These are phyloP conservation scores for Citeromyces hawaiiensis DNA, from an alignment of 1,139 yeast species.

Conservation along the genomic window DNA sequence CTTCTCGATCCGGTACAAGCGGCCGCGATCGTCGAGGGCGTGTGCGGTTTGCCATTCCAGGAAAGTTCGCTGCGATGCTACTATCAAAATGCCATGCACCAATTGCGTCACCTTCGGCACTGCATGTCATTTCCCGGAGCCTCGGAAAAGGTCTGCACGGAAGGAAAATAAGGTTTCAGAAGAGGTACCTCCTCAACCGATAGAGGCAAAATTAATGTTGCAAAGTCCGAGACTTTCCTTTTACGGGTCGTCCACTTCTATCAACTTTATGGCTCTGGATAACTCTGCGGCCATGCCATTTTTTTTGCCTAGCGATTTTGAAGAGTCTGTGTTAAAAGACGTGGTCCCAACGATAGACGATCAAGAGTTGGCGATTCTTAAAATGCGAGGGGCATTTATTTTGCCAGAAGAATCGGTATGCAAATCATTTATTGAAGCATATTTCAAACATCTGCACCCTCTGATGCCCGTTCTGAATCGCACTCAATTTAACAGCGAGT, in stretches of 20 bases:
- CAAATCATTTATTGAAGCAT: constrained; percentile 47
- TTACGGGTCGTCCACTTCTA: constrained; percentile 1
- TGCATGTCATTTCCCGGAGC: constrained; percentile 36
- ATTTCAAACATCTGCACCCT: constrained; percentile 58
- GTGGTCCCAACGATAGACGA: constrained; percentile 28
- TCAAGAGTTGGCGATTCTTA: constrained; percentile 55
- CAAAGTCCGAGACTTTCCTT: background rate
- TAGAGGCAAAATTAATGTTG: constrained; percentile 2
- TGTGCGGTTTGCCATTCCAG: constrained; percentile 40
- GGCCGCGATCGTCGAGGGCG: constrained; percentile 39
- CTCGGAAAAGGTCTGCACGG: constrained; percentile 19
- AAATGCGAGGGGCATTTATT: constrained; percentile 58
- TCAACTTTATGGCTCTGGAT: background rate
- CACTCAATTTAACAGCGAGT: constrained; percentile 43
- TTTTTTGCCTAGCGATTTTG: background rate
- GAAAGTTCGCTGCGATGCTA: constrained; percentile 39
- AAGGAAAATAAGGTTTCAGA: background rate
- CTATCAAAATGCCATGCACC: constrained; percentile 37
- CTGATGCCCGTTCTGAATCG: constrained; percentile 60
- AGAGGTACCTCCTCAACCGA: background rate
- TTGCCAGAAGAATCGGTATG: constrained; percentile 52
- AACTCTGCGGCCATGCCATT: background rate
- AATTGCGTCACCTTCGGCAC: constrained; percentile 41
- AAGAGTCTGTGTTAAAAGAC: background rate
- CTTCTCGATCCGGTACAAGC: constrained; percentile 25